Evolutionary conservation across 2,329 filamentous ascomycete species (phyloP).

Genomic region (Colletotrichum sp.): DNA sequence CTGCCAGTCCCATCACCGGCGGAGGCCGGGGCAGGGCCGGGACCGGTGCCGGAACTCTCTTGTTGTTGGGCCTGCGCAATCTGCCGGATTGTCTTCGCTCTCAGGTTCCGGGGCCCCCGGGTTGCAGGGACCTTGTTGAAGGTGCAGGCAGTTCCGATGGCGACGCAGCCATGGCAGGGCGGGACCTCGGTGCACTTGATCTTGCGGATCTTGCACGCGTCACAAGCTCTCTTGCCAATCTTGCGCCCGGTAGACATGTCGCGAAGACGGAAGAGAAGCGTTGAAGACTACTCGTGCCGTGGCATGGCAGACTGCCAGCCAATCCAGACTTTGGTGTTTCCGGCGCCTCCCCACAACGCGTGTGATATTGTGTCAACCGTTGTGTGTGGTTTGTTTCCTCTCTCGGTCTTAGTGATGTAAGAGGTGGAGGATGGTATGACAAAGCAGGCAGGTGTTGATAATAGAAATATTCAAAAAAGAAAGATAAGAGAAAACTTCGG

Average conservation of each 20-base stretch:
- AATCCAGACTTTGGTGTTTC: neutral
- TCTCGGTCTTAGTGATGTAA: neutral
- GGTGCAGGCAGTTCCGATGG: conserved; percentile 53
- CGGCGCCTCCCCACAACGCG: neutral
- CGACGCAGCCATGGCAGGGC: conserved; percentile 50
- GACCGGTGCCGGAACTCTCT: neutral
- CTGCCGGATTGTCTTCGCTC: conserved; percentile 48
- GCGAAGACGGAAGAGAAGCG: conserved; percentile 10
- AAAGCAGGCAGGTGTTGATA: neutral
- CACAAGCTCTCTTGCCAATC: conserved; percentile 49
- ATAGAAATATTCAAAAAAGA: neutral
- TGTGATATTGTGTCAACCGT: neutral
- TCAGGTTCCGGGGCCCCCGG: conserved; percentile 50
- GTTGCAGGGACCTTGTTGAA: conserved; percentile 49
- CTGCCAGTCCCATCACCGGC: neutral
- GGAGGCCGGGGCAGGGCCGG: neutral
- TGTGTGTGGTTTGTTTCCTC: no score
- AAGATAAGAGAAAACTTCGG: neutral
- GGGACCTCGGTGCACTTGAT: conserved; percentile 53
- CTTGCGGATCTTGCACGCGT: conserved; percentile 59
- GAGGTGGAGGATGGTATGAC: neutral
- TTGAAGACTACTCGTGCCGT: neutral
- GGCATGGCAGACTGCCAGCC: conserved; percentile 10
- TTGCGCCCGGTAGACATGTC: conserved; percentile 29
- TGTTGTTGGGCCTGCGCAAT: conserved; percentile 40